Percentiles rank a stretch among this genome's conserved stretches.
Evolutionary conservation across 2,329 filamentous ascomycete species (phyloP).

Genomic region (Pyrenophora graminea): DNA sequence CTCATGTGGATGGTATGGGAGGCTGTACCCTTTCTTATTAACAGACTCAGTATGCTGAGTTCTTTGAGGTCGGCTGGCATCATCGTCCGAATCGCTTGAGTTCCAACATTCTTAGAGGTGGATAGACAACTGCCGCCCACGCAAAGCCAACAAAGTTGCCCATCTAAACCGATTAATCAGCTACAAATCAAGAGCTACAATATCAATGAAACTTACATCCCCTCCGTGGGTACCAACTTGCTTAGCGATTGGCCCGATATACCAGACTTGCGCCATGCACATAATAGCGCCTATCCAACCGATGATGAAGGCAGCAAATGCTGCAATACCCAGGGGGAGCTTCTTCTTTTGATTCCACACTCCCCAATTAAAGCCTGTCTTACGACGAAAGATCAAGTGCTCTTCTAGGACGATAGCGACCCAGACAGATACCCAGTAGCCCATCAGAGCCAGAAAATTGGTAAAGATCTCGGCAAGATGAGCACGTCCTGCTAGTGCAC

Average conservation of each 20-base stretch:
- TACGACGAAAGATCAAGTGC: constrained; percentile 63
- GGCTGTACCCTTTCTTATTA: too few relatives aligned
- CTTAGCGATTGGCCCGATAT: constrained; percentile 65
- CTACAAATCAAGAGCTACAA: neutral
- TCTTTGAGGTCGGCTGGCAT: constrained; percentile 1
- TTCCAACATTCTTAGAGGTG: constrained; percentile 58
- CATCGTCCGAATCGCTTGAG: constrained; percentile 55
- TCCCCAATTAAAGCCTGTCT: constrained; percentile 61
- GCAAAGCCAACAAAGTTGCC: constrained; percentile 64
- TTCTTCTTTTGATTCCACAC: constrained; percentile 63
- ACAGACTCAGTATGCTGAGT: too few relatives aligned
- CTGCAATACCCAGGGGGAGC: constrained; percentile 66
- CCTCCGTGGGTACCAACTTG: constrained; percentile 62
- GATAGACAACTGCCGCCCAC: constrained; percentile 63
- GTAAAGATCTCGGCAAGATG: constrained; percentile 67
- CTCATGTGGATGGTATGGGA: too few relatives aligned
- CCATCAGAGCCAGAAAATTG: constrained; percentile 72
- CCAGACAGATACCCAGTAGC: constrained; percentile 71
- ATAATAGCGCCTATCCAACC: constrained; percentile 69
- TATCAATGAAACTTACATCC: constrained; percentile 52
- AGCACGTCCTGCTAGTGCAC: constrained; percentile 65
- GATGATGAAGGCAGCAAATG: constrained; percentile 63
- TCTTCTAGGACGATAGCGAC: constrained; percentile 66
- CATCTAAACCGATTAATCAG: constrained; percentile 47
- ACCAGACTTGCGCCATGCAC: constrained; percentile 73